phyloP scores from a whole-genome alignment of 2,329 filamentous ascomycete species.

The Alternaria sp. region DNA sequence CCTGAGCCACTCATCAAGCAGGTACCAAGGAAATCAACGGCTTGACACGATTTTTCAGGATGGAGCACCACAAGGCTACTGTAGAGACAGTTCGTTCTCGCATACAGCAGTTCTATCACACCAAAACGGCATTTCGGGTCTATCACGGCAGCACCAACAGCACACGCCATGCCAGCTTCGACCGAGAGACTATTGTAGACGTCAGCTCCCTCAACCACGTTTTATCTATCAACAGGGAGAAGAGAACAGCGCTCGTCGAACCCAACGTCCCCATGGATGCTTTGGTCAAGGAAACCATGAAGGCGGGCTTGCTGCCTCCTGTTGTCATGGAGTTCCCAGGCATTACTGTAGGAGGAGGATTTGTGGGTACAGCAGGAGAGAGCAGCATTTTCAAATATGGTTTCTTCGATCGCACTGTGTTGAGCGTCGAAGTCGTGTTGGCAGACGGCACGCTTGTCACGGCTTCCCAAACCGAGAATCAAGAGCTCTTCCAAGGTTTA shows the following conservation, averaged over 20 bases:
- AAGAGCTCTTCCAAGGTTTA: conserved; percentile 67
- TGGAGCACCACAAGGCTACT: conserved; percentile 36
- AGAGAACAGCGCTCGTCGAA: conserved; percentile 68
- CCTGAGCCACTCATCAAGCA: conserved; percentile 16
- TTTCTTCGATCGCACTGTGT: conserved; percentile 70
- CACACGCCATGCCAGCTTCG: conserved; percentile 64
- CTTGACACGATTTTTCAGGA: conserved; percentile 8
- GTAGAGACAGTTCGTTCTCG: conserved; percentile 35
- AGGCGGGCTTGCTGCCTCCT: conserved; percentile 65
- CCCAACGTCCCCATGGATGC: conserved; percentile 74
- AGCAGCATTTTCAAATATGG: conserved; percentile 73
- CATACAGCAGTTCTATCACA: conserved; percentile 38
- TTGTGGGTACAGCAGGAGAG: conserved; percentile 72
- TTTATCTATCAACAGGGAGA: conserved; percentile 63
- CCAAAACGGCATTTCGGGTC: conserved; percentile 53
- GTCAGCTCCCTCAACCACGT: conserved; percentile 70
- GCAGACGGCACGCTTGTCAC: conserved; percentile 63
- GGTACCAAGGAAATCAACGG: neutral
- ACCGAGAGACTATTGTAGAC: conserved; percentile 62
- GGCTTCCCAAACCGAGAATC: conserved; percentile 57
- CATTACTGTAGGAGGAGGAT: conserved; percentile 73
- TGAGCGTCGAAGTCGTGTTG: conserved; percentile 69
- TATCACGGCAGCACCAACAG: conserved; percentile 81
- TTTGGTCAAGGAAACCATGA: conserved; percentile 65
- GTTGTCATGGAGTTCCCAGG: conserved; percentile 78